Evolutionary conservation across 768 basidiomycete species (phyloP), one percentile per base, ranked within the genome.

Genomic region (Boletus barrowsii): DNA sequence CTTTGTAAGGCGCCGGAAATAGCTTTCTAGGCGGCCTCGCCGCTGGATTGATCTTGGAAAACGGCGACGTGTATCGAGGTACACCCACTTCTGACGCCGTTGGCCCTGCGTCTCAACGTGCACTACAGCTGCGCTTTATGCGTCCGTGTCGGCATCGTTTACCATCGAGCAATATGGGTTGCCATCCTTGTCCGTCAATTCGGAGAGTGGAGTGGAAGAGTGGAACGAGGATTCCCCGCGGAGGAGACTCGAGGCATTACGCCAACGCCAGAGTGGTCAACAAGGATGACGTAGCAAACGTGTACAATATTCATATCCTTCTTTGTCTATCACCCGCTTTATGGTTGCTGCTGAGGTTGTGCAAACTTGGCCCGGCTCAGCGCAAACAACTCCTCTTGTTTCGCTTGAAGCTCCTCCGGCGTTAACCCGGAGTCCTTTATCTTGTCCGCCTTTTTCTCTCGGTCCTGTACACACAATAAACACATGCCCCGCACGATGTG

Each of bases 381-480:
- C n/a, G 94, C 95, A 64, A 99, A 98, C 24, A 99, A 76, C 59
- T 83, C 82, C 68, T 98, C 90, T 72, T 99, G 97, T 67, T 88
- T 82, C 54, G 83, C 86, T 35, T 87, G 73, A 29, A 98, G 81
- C 65, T 99, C 93, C 68, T 93, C 96, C 63, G 93, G 86, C 9
- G 93, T 89, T 74, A 97, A 74, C 37, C 94, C 96, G 41, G 89
- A 91, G 61, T 87, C 83, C 60, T 92, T 88, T 62, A 89, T 82
- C 72, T 94, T 93, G 35, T 92, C 90, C 26, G 88, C 87, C 72
- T 96, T 96, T 80, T 90, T 91, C 74, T 93, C 91, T 57, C 89
- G 84, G 63, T 95, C 93, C 86, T 94, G 65, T 11, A 50, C 35
- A 24, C 22, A 53, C 49, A 5, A 45, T 59, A 20, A 66, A 54